A percentile compares a stretch with the other conserved stretches of the same genome.
Conservation (phyloP, 2,329 filamentous ascomycete species). For the Nothopassalora personata region DNA sequence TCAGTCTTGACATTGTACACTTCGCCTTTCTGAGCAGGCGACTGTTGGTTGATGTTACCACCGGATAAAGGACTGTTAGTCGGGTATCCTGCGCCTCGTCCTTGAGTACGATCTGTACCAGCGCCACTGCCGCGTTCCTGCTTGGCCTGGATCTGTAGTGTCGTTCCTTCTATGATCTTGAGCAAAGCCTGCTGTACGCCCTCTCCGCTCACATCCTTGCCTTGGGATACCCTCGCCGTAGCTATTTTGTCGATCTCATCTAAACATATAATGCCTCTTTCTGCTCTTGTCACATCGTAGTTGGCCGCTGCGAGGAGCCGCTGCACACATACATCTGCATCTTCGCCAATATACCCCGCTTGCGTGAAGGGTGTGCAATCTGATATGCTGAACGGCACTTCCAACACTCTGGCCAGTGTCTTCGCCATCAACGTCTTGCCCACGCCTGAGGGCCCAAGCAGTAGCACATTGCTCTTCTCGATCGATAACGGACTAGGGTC, state of each 20-base stretch:
- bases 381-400: slow-evolving; percentile 90
- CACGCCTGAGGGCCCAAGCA: slow-evolving; percentile 88
- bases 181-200: slow-evolving; percentile 93
- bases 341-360: slow-evolving; percentile 94
- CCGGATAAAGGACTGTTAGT: slow-evolving; percentile 36
- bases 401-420: slow-evolving; percentile 85
- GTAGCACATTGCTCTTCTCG: slow-evolving; percentile 90
- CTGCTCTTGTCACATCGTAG: slow-evolving; percentile 76
- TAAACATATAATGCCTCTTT: slow-evolving; percentile 88
- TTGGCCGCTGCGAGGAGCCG: slow-evolving; percentile 83
- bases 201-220: slow-evolving; percentile 91
- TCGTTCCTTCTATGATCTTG: slow-evolving; percentile 94
- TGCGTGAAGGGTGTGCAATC: slow-evolving; percentile 96
- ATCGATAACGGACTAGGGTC: slow-evolving; percentile 64
- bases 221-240: slow-evolving; percentile 77
- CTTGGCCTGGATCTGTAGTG: slow-evolving; percentile 86
- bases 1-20: slow-evolving; percentile 77
- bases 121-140: slow-evolving; percentile 52
- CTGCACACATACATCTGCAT: slow-evolving; percentile 93
- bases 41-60: slow-evolving; percentile 28
- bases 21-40: slow-evolving; percentile 46
- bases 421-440: slow-evolving; percentile 96
- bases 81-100: slow-evolving; percentile 24
- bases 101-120: slow-evolving; percentile 12
- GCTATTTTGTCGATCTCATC: slow-evolving; percentile 98